phyloP scores from a whole-genome alignment of 257 asterid species.

The Haberlea rhodopensis region DNA sequence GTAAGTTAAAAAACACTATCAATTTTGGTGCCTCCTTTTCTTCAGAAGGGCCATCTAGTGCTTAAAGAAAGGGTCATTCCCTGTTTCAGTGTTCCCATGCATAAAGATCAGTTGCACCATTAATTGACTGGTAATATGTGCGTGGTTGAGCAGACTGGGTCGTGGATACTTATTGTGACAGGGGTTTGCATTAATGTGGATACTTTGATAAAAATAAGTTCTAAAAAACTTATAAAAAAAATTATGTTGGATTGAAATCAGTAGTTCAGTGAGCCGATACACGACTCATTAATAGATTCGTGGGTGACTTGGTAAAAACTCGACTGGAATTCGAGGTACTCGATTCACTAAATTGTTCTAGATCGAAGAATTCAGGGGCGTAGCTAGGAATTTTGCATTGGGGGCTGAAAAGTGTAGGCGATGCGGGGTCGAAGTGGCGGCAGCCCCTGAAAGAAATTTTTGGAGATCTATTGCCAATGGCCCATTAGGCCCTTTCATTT shows the following conservation, averaged over 20 bases:
- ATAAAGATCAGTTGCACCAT: conserved; percentile 17
- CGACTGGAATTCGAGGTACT: no score
- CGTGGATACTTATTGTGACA: conserved; percentile 7
- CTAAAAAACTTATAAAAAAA: no score
- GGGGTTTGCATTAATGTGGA: conserved; percentile 24
- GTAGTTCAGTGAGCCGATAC: background rate
- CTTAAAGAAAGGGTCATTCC: conserved; percentile 24
- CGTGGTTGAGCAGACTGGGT: conserved; percentile 28
- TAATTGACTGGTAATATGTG: conserved; percentile 24
- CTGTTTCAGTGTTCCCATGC: conserved; percentile 35
- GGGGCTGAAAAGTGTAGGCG: no score
- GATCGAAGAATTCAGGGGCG: no score
- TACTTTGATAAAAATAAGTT: conserved; percentile 17
- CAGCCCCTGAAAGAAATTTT: no score
- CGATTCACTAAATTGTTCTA: no score
- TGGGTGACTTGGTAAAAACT: no score
- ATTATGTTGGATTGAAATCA: background rate
- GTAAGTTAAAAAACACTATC: background rate
- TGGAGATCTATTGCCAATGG: no score
- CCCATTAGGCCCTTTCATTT: no score
- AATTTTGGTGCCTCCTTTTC: background rate
- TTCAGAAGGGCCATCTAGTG: background rate
- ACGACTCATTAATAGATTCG: no score
- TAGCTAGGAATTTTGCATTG: no score
- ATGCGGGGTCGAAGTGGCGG: no score